Evolutionary conservation across 2,329 filamentous ascomycete genomes (phyloP), one percentile per base, ranked within the genome.

Genomic region (Paecilomyces sp.): DNA sequence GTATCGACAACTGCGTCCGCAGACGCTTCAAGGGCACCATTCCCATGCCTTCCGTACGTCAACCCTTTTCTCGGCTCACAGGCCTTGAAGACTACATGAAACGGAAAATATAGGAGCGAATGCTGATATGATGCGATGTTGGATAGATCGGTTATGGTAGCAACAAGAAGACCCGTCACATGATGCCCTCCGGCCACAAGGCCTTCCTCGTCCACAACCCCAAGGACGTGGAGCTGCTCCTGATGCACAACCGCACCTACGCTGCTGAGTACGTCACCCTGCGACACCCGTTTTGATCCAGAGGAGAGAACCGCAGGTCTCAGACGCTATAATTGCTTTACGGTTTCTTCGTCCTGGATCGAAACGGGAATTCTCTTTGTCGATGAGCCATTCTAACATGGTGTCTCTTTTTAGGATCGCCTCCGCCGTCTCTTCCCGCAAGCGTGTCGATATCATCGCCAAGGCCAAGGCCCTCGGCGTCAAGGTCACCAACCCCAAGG

Each of bases 211-310:
- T 99, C 83, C 91, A 89, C 88, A 99, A 99, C 87, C 81, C 86
- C 81, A 86, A 88, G 79, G 94, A 99, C 73, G 88, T 99, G 76
- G 93, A 99, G 81, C 89, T 99, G 66, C 88, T 99, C 76, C 86
- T 99, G 74, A 99, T 99, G 94, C 94, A 99, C 90, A 97, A 97
- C 91, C 89, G 89, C 80, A 96, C 92, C 81, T 97, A 91, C 83
- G 94, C 94, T 79, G 94, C 94, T 78, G 94, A 99, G 92, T 97
- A 92, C 74, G 91, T 86, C 53, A 12, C 33, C 31, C 59, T 51
- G 13, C 50, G 47, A 41, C 56, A 54, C 50, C 58, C 50, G 11
- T 52, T 30, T 54, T 41, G 18, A 9, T n/a, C 15, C 41, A 47
- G 9, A 28, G 25, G 3, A 2, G 41, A 47, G 9, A 47, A 47